Evolutionary conservation across 306 rosid species (phyloP).

Genomic region (Quercus bicolor): DNA sequence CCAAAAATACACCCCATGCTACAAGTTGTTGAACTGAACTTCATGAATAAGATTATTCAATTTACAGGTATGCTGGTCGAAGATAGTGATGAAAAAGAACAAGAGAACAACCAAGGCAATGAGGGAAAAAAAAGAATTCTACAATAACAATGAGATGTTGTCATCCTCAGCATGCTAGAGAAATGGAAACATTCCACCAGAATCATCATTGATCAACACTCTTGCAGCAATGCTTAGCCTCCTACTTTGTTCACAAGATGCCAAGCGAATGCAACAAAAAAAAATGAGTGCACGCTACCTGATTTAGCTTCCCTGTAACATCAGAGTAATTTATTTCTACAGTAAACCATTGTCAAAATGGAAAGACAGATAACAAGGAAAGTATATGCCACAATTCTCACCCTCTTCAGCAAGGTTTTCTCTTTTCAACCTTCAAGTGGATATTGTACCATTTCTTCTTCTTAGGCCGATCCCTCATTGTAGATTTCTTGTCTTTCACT

Average conservation of each 20-base stretch:
- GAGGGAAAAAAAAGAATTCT: conserved; percentile 35
- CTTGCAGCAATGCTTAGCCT: conserved; percentile 29
- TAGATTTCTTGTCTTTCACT: conserved; percentile 55
- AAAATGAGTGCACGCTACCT: conserved; percentile 6
- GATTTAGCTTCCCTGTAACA: conserved; percentile 20
- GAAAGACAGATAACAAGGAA: background rate
- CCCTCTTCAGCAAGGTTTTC: conserved; percentile 77
- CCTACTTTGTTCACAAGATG: conserved; percentile 31
- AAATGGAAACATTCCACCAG: conserved; percentile 22
- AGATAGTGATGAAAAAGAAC: conserved; percentile 27
- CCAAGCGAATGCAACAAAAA: conserved; percentile 23
- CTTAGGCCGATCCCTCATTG: conserved; percentile 67
- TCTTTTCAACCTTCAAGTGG: conserved; percentile 84
- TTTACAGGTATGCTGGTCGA: conserved; percentile 51
- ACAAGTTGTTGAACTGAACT: conserved; percentile 29
- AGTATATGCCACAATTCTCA: conserved; percentile 26
- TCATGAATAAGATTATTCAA: conserved; percentile 50
- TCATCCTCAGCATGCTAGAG: conserved; percentile 40
- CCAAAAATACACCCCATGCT: conserved; percentile 42
- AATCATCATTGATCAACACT: conserved; percentile 24
- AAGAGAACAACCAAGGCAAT: conserved; percentile 2
- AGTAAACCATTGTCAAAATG: background rate
- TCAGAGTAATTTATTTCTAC: background rate
- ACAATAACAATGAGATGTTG: conserved; percentile 57
- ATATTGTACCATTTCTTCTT: conserved; percentile 92